phyloP scores from a whole-genome alignment of 768 basidiomycete species.

The Mycena metata region DNA sequence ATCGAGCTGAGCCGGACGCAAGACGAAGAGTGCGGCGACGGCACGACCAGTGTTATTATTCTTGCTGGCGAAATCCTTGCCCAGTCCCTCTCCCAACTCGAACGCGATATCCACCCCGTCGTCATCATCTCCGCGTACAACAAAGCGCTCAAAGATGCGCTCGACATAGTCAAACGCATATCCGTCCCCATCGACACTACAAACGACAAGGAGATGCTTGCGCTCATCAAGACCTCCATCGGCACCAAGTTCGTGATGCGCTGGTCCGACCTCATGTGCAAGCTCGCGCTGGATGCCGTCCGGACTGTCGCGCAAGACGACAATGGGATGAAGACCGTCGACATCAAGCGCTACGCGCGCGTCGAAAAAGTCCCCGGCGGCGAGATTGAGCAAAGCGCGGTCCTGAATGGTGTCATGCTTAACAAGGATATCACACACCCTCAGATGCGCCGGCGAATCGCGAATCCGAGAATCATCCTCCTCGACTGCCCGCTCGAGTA shows the following conservation, averaged over 20 bases:
- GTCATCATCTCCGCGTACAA: conserved; percentile 99
- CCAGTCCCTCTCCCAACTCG: conserved; percentile 91
- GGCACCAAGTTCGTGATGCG: conserved; percentile 98
- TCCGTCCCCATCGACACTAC: conserved; percentile 90
- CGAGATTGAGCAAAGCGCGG: conserved; percentile 93
- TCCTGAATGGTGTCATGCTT: conserved; percentile 92
- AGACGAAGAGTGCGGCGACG: conserved; percentile 99
- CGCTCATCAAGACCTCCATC: conserved; percentile 97
- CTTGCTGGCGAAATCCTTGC: conserved; percentile 98
- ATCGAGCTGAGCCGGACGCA: conserved; percentile 98
- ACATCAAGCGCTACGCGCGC: conserved; percentile 97
- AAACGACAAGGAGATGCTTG: conserved; percentile 92
- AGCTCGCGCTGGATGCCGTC: conserved; percentile 92
- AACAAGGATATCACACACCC: conserved; percentile 99
- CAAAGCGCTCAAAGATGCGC: conserved; percentile 92
- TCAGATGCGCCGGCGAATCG: conserved; percentile 93
- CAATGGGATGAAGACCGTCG: conserved; percentile 86
- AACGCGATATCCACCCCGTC: conserved; percentile 98
- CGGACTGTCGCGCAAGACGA: conserved; percentile 87
- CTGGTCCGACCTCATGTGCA: conserved; percentile 99
- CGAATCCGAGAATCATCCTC: conserved; percentile 88
- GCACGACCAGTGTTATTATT: conserved; percentile 98
- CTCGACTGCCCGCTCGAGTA: conserved; percentile 97
- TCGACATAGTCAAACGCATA: conserved; percentile 89
- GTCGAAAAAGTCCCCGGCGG: conserved; percentile 99